Evolutionary conservation across 495 filamentous ascomycete genomes (phyloP).

Genomic region (Xylaria intraflava): DNA sequence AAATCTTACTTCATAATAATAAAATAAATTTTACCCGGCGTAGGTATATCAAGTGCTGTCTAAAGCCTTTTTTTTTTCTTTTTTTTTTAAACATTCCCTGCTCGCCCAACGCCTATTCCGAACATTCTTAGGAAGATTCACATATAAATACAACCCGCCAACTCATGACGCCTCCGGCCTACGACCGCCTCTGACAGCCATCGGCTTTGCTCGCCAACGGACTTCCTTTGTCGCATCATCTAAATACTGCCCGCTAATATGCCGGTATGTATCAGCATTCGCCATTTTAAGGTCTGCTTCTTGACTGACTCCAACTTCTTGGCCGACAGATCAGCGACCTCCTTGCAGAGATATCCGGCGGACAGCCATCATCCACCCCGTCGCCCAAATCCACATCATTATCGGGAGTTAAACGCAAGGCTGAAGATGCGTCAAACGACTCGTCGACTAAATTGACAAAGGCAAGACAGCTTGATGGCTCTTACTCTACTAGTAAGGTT

Average conservation of each 20-base stretch:
- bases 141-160: background rate
- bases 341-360: slow-evolving; percentile 50
- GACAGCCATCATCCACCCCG: slow-evolving; percentile 31
- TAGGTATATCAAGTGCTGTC: background rate
- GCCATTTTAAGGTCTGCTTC: slow-evolving; percentile 9
- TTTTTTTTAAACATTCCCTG: background rate
- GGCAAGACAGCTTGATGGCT: slow-evolving; percentile 20
- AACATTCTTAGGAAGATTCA: background rate
- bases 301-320: slow-evolving; percentile 15
- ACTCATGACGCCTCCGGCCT: slow-evolving; percentile 4
- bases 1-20: background rate
- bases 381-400: slow-evolving; percentile 22
- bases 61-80: background rate
- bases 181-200: slow-evolving; percentile 18
- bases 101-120: background rate
- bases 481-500: slow-evolving; percentile 22
- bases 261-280: slow-evolving; percentile 16
- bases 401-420: slow-evolving; percentile 42
- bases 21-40: background rate
- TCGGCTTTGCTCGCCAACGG: slow-evolving; percentile 6
- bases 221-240: slow-evolving; percentile 4
- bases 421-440: slow-evolving; percentile 36
- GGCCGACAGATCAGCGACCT: slow-evolving; percentile 44
- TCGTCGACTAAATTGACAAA: slow-evolving; percentile 25
- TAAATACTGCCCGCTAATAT: slow-evolving; percentile 13